Evolutionary conservation across 495 filamentous ascomycete genomes (phyloP).

Genomic region (Hyaloscypha finlandica): DNA sequence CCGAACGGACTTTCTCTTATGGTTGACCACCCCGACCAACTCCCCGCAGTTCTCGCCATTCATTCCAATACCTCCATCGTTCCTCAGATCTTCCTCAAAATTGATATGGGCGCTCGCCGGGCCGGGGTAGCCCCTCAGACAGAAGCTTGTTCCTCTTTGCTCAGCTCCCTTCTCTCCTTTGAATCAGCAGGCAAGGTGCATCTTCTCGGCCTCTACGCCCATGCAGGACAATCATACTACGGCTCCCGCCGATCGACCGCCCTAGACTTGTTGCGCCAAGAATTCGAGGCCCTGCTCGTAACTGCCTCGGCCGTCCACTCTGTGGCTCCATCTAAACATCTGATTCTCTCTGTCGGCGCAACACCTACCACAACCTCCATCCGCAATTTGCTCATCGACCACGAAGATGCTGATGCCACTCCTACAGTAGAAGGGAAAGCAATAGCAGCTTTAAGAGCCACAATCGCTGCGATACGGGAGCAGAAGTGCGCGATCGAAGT

Average conservation of each 20-base stretch:
- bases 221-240: slow-evolving; percentile 74
- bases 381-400: slow-evolving; percentile 33
- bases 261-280: slow-evolving; percentile 56
- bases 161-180: slow-evolving; percentile 49
- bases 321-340: slow-evolving; percentile 31
- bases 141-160: slow-evolving; percentile 48
- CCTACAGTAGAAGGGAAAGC: slow-evolving; percentile 17
- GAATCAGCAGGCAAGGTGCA: slow-evolving; percentile 40
- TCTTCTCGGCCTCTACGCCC: slow-evolving; percentile 74
- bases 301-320: slow-evolving; percentile 45
- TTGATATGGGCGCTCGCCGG: slow-evolving; percentile 77
- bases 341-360: slow-evolving; percentile 76
- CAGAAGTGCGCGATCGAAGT: slow-evolving; percentile 56
- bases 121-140: slow-evolving; percentile 65
- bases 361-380: slow-evolving; percentile 74
- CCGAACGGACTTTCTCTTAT: slow-evolving; percentile 61
- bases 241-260: slow-evolving; percentile 52
- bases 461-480: slow-evolving; percentile 31
- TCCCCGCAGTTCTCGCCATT: slow-evolving; percentile 47
- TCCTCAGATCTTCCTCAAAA: slow-evolving; percentile 68
- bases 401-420: neutral
- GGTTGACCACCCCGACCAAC: slow-evolving; percentile 70
- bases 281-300: slow-evolving; percentile 59
- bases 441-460: slow-evolving; percentile 21
- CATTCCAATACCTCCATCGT: slow-evolving; percentile 40